A percentile compares a stretch with the other conserved stretches of the same genome.
These are phyloP conservation scores for Limonium bicolor DNA, from an alignment of 148 eudicot species.

Conservation along the genomic window DNA sequence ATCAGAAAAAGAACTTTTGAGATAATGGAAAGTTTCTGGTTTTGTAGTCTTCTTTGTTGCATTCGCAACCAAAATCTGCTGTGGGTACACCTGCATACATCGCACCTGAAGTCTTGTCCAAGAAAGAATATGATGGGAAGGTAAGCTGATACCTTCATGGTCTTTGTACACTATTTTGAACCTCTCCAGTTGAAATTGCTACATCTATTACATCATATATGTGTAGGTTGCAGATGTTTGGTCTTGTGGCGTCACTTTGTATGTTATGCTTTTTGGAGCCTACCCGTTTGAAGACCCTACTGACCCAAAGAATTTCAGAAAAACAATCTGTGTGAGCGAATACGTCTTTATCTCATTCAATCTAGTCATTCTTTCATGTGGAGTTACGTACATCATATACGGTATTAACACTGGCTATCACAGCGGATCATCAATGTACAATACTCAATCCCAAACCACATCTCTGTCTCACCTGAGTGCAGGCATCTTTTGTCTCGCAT, in stretches of 20 bases:
- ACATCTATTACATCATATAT: slow-evolving; percentile 4
- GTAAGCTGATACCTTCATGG: slow-evolving; percentile 32
- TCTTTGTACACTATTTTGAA: neutral
- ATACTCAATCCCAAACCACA: slow-evolving; percentile 45
- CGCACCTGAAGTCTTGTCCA: slow-evolving; percentile 37
- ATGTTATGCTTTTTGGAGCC: slow-evolving; percentile 80
- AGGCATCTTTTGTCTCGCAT: slow-evolving; percentile 59
- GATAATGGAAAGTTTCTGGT: neutral
- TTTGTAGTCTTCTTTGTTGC: slow-evolving; percentile 35
- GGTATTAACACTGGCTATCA: neutral
- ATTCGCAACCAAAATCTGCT: slow-evolving; percentile 48
- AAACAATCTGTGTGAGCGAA: slow-evolving; percentile 43
- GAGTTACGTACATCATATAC: neutral
- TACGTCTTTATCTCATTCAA: neutral
- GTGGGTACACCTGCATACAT: slow-evolving; percentile 42
- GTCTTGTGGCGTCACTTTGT: slow-evolving; percentile 95
- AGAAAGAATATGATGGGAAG: slow-evolving; percentile 50
- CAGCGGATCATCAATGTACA: slow-evolving; percentile 63
- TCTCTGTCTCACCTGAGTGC: slow-evolving; percentile 51
- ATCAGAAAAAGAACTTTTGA: no score
- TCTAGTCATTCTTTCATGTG: neutral
- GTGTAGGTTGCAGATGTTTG: slow-evolving; percentile 89
- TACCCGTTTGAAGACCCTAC: slow-evolving; percentile 82
- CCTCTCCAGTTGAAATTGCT: neutral
- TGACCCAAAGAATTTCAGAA: slow-evolving; percentile 63